Evolutionary conservation across 2,329 filamentous ascomycete genomes (phyloP), one percentile per base, ranked within the genome.

Genomic region (Fusarium pseudocircinatum): DNA sequence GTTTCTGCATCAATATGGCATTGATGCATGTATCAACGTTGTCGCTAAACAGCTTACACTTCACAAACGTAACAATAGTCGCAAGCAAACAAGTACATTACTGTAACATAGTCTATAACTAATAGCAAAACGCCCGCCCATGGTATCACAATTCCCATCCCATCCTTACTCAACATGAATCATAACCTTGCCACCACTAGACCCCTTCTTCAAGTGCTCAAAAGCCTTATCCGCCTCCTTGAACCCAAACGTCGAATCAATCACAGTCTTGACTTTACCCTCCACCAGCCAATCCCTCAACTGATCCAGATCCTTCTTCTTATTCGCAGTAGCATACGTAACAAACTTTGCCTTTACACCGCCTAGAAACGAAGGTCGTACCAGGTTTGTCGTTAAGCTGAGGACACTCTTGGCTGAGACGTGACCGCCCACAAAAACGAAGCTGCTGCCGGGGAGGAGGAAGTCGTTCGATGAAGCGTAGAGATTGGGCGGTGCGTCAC

Each of bases 111-210:
- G 26, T 50, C 18, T 60, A 66, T 34, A 24, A 40, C 20, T 47
- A 42, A 46, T 34, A 47, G 13, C 28, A 47, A 47, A n/a, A 57
- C 37, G 7, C 30, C 46, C 18, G n/a, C 36, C 15, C 52, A 18
- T 53, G 40, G 53, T 54, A 74, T 72, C 60, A 69, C 32, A 59
- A 30, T 52, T 20, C 22, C 18, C 26, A 39, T 26, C 28, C 30
- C 26, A 39, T 26, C 28, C 30, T 20, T 71, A 64, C 15, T 60
- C 61, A 56, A 79, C 73, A 9, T 71, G 70, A 34, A 84, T 75
- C 42, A 92, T 83, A 73, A 93, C 82, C 83, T 93, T 93, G 1
- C 91, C 91, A 58, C 82, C 87, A 8, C 87, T 83, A n/a, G 88
- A 84, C 0, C 88, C 88, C 6, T 85, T 87, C 81, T 89, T 90